phyloP scores from a whole-genome alignment of 345 rosid species.

The Eucalyptus cloeziana region DNA sequence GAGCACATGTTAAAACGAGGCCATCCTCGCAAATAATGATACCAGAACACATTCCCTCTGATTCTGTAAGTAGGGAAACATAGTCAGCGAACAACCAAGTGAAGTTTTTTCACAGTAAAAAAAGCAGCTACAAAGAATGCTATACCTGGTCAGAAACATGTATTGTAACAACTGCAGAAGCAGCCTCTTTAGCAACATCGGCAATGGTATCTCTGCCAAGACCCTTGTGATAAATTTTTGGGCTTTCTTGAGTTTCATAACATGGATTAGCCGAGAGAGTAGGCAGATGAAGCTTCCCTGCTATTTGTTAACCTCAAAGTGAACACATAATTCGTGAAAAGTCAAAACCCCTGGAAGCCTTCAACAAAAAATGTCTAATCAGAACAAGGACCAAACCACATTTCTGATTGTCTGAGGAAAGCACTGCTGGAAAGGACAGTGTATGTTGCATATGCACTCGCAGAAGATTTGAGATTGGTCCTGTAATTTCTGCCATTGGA shows the following conservation, averaged over 20 bases:
- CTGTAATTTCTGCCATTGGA: background rate
- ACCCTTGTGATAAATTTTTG: conserved; percentile 26
- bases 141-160: conserved; percentile 22
- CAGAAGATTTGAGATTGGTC: background rate
- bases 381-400: conserved; percentile 23
- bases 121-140: conserved; percentile 10
- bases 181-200: conserved; percentile 65
- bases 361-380: background rate
- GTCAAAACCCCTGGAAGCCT: background rate
- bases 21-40: conserved; percentile 73
- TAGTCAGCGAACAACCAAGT: background rate
- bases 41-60: conserved; percentile 60
- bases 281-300: conserved; percentile 23
- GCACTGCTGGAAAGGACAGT: background rate
- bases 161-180: conserved; percentile 72
- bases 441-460: background rate
- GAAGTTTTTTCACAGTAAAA: background rate
- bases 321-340: background rate
- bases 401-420: conserved; percentile 5
- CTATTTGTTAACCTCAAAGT: background rate
- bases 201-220: conserved; percentile 68
- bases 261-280: background rate
- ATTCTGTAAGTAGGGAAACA: conserved; percentile 5
- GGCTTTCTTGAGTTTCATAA: conserved; percentile 12
- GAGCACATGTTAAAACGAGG: conserved; percentile 83